Conservation (phyloP, 2,329 filamentous ascomycete species). For the Grosmannia serpens region DNA sequence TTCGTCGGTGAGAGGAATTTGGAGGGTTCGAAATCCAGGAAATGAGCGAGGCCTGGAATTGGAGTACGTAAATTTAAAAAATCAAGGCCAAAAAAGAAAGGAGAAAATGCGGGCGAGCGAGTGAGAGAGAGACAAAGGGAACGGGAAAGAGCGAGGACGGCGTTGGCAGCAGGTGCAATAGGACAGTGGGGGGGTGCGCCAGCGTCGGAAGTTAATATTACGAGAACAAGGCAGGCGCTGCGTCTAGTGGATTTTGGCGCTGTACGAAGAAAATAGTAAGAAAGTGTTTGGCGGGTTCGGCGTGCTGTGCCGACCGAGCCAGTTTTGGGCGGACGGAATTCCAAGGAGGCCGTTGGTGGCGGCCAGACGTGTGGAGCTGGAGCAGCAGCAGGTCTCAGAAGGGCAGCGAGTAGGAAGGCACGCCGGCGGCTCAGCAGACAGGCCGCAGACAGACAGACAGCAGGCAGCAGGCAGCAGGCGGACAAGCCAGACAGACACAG, state of each 20-base stretch:
- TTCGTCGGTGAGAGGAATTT: constrained; percentile 15
- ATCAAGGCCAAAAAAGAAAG: neutral
- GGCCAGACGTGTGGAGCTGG: neutral
- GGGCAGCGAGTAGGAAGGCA: neutral
- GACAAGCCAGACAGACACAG: too few relatives aligned
- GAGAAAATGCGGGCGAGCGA: neutral
- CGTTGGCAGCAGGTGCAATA: neutral
- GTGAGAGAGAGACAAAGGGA: neutral
- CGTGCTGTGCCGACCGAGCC: neutral
- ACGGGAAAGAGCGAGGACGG: neutral
- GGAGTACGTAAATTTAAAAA: constrained; percentile 1
- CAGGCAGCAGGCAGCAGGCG: neutral
- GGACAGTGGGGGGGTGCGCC: neutral
- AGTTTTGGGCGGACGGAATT: neutral
- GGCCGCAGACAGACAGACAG: neutral
- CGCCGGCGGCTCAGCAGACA: neutral
- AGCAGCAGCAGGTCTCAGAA: neutral
- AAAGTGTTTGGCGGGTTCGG: neutral
- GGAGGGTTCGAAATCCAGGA: neutral
- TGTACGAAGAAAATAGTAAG: neutral
- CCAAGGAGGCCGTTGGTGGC: neutral
- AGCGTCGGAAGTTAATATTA: neutral
- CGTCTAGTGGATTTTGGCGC: neutral
- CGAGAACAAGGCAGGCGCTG: neutral
- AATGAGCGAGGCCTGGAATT: neutral